Evolutionary conservation across 108 stramenopile species (phyloP), one percentile per base, ranked within the genome.

Genomic region (Bacterosira constricta): DNA sequence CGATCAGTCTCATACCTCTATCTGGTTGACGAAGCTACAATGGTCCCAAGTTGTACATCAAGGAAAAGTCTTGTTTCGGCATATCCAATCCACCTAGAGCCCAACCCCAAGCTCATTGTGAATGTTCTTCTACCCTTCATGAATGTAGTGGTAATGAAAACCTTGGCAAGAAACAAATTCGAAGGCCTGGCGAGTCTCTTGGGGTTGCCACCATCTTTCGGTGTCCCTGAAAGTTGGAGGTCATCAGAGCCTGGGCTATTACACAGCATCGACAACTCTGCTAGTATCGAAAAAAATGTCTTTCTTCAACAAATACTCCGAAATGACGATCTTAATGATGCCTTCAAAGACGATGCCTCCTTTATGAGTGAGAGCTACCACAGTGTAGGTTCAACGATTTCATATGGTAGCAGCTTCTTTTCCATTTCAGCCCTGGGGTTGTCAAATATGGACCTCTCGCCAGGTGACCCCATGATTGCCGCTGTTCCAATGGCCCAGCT

Each of bases 1-100:
- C 54, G 71, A 21, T 66, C 60, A 26, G 72, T 66, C 41, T 74
- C 72, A 0, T 81, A 75, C 56, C 63, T 90, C 5, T 90, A 90
- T 58, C 63, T 88, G 13, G 81, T 90, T 26, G 90, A 90, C 32
- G 90, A 90, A 56, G 80, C 51, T 59, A 59, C 46, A 13, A 82
- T 86, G 52, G 26, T 83, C 25, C 90, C 90, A 49, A 45, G 74
- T 21, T 69, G 72, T 29, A 69, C 69, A 20, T 11, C 25, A 9
- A 41, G 56, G 17, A 49, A 20, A 31, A 49, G 55, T 17, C 4
- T 69, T n/a, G 51, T 8, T 44, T 17, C 30, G 6, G 17, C 42
- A 18, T 82, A 78, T 47, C 81, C 88, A 46, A 68, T 84, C 18
- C 80, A 69, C 0, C 30, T 86, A 23, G 75, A 80, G 12, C 44